phyloP scores from a whole-genome alignment of 1,284 basidiomycete species.

The Ceratorhiza oryzae-sativae region DNA sequence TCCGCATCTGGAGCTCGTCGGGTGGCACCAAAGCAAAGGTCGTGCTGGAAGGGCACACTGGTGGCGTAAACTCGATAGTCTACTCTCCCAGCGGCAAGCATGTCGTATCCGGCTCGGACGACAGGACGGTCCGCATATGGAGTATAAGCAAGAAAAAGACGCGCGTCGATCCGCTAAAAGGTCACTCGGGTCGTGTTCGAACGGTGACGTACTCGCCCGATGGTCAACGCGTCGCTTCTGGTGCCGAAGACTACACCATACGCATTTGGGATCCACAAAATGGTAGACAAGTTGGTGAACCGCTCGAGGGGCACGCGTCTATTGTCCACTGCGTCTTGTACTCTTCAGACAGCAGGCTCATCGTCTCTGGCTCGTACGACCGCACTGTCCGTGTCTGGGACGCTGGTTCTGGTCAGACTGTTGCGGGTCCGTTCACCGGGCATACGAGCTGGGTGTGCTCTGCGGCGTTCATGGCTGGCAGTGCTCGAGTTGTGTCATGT shows the following conservation, averaged over 20 bases:
- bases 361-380: constrained; percentile 34
- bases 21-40: too few relatives aligned
- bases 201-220: constrained; percentile 24
- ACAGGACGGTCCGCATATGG: too few relatives aligned
- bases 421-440: not conserved
- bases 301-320: not conserved
- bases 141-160: too few relatives aligned
- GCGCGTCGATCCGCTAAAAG: constrained; percentile 4
- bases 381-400: constrained; percentile 38
- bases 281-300: not conserved
- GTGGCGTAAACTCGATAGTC: too few relatives aligned
- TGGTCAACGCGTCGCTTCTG: not conserved
- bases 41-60: too few relatives aligned
- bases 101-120: too few relatives aligned
- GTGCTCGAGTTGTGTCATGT: constrained; percentile 7
- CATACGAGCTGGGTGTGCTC: not conserved
- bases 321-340: not conserved
- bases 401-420: not conserved
- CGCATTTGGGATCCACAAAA: constrained; percentile 32
- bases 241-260: constrained; percentile 19
- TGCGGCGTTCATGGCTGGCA: constrained; percentile 25
- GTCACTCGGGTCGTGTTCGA: constrained; percentile 7
- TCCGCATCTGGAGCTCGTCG: too few relatives aligned
- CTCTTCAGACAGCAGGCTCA: not conserved
- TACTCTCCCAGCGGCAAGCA: too few relatives aligned